Percentiles rank a stretch among this genome's conserved stretches.
phyloP scores from a whole-genome alignment of 768 basidiomycete species.

The Phaeotremella skinneri region DNA sequence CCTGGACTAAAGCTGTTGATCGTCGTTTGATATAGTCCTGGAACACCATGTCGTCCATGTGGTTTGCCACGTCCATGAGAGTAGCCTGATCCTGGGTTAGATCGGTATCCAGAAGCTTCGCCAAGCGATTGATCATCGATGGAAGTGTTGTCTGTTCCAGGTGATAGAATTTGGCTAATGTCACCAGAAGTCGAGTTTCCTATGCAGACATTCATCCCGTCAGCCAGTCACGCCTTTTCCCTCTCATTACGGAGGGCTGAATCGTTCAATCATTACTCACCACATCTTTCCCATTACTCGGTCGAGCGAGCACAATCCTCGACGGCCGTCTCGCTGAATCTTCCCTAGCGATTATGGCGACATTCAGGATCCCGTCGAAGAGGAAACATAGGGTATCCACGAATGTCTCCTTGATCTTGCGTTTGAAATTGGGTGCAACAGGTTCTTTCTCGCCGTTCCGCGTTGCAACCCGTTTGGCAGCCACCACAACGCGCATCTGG shows the following conservation, averaged over 20 bases:
- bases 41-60: constrained; percentile 85
- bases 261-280: constrained; percentile 30
- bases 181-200: constrained; percentile 82
- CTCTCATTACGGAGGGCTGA: not conserved
- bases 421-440: constrained; percentile 25
- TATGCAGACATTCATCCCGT: constrained; percentile 47
- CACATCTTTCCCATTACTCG: constrained; percentile 45
- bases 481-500: constrained; percentile 55
- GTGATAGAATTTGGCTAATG: constrained; percentile 82
- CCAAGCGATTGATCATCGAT: constrained; percentile 73
- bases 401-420: constrained; percentile 40
- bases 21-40: constrained; percentile 83
- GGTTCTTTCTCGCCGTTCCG: constrained; percentile 29
- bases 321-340: constrained; percentile 19
- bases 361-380: constrained; percentile 35
- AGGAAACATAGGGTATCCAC: constrained; percentile 41
- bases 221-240: not conserved
- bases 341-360: constrained; percentile 17
- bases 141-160: constrained; percentile 71
- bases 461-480: constrained; percentile 28
- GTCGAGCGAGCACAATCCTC: constrained; percentile 52
- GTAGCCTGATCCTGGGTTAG: constrained; percentile 74
- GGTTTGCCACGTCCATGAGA: constrained; percentile 70
- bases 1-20: constrained; percentile 63
- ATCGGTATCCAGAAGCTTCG: constrained; percentile 68